Conservation (phyloP, 1,284 basidiomycete genomes). For the Trametes pubescens region DNA sequence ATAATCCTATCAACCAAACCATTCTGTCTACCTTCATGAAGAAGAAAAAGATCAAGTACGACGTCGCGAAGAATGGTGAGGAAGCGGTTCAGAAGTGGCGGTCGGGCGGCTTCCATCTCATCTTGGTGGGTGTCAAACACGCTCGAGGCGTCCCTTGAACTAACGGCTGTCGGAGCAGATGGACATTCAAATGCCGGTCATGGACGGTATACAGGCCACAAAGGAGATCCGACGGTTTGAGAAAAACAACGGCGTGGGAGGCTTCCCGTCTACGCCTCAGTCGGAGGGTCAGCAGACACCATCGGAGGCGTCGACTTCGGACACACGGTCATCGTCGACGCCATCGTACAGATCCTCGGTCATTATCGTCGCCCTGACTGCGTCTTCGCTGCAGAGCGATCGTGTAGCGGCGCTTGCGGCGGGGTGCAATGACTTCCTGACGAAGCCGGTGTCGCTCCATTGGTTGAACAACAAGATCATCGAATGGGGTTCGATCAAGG, state of each 20-base stretch:
- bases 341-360: conserved; percentile 86
- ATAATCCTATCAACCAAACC: conserved; percentile 98
- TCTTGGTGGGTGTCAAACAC: conserved; percentile 71
- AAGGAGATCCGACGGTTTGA: conserved; percentile 95
- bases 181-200: conserved; percentile 99
- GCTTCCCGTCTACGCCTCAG: conserved; percentile 74
- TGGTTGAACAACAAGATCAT: conserved; percentile 99
- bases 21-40: conserved; percentile 97
- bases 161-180: conserved; percentile 64
- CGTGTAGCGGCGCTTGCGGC: conserved; percentile 96
- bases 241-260: conserved; percentile 70
- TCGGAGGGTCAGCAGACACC: conserved; percentile 65
- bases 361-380: conserved; percentile 98
- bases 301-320: conserved; percentile 53
- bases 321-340: conserved; percentile 50
- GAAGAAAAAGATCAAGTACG: conserved; percentile 96
- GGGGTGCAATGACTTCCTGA: conserved; percentile 99
- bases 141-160: conserved; percentile 2
- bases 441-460: conserved; percentile 93
- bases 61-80: conserved; percentile 93
- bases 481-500: conserved; percentile 96
- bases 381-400: conserved; percentile 92
- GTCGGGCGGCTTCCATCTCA: conserved; percentile 94
- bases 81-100: conserved; percentile 98
- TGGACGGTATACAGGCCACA: conserved; percentile 98